Percentiles rank a stretch among this genome's conserved stretches.
These are phyloP conservation scores for Leucaena leucocephala DNA, from an alignment of 306 rosid species.

Conservation along the genomic window DNA sequence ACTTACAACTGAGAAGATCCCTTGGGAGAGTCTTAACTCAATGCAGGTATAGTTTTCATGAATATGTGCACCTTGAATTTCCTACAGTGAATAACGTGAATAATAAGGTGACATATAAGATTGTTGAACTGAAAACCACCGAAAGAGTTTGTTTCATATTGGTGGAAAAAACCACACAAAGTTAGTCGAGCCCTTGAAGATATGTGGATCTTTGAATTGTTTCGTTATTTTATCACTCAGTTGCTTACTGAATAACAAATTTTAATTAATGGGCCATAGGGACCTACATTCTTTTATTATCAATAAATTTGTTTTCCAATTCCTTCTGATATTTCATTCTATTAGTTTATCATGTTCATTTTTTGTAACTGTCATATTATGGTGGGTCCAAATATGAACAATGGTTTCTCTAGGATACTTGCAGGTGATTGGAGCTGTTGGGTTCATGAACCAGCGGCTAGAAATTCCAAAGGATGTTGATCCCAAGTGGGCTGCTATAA, in stretches of 20 bases:
- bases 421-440: constrained; percentile 99
- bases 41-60: constrained; percentile 85
- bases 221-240: not conserved
- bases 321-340: constrained; percentile 9
- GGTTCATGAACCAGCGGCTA: constrained; percentile 92
- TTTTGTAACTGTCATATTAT: constrained; percentile 2
- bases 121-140: constrained; percentile 11
- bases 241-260: constrained; percentile 14
- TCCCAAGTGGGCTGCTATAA: constrained; percentile 82
- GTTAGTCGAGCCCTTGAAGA: constrained; percentile 22
- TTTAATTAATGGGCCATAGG: not conserved
- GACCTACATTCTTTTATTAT: constrained; percentile 2
- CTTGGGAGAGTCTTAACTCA: constrained; percentile 96
- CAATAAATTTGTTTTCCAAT: not conserved
- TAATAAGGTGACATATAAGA: constrained; percentile 16
- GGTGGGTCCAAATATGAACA: constrained; percentile 51
- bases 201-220: constrained; percentile 5
- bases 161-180: constrained; percentile 9
- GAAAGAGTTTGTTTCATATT: not conserved
- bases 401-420: constrained; percentile 47
- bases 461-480: constrained; percentile 90
- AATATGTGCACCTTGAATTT: constrained; percentile 26
- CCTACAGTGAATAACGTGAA: not conserved
- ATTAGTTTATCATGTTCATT: not conserved
- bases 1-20: constrained; percentile 94